phyloP scores from a whole-genome alignment of 345 rosid genomes.

The Eucalyptus pumila region DNA sequence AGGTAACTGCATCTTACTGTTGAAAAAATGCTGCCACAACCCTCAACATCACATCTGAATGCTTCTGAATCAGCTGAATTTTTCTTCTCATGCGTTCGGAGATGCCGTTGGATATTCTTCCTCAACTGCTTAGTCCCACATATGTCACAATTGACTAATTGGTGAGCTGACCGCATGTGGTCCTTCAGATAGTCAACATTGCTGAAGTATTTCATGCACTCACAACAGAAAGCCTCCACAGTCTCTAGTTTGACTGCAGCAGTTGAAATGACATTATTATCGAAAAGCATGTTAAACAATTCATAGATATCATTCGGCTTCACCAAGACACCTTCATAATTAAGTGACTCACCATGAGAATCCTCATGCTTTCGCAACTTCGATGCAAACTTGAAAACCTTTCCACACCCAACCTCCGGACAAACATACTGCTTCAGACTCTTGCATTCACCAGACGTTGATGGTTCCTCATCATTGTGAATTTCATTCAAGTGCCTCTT shows the following conservation, averaged over 20 bases:
- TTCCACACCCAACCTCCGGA: slow-evolving; percentile 70
- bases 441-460: background rate
- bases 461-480: slow-evolving; percentile 17
- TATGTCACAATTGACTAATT: slow-evolving; percentile 35
- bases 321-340: background rate
- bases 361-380: slow-evolving; percentile 55
- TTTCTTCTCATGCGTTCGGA: slow-evolving; percentile 36
- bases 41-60: slow-evolving; percentile 44
- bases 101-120: slow-evolving; percentile 77
- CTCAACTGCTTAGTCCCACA: slow-evolving; percentile 56
- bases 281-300: background rate
- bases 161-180: slow-evolving; percentile 61
- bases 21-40: slow-evolving; percentile 54
- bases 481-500: slow-evolving; percentile 44
- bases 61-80: slow-evolving; percentile 13
- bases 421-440: slow-evolving; percentile 34
- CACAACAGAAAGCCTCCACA: slow-evolving; percentile 68
- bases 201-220: slow-evolving; percentile 74
- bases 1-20: slow-evolving; percentile 23
- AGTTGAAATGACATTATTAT: background rate
- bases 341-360: slow-evolving; percentile 49
- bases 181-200: slow-evolving; percentile 55
- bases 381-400: slow-evolving; percentile 54
- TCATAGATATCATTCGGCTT: background rate
- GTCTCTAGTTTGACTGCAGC: slow-evolving; percentile 59